Evolutionary conservation across 1,284 basidiomycete species (phyloP), one percentile per base, ranked within the genome.

Genomic region (Rhodofomes roseus): DNA sequence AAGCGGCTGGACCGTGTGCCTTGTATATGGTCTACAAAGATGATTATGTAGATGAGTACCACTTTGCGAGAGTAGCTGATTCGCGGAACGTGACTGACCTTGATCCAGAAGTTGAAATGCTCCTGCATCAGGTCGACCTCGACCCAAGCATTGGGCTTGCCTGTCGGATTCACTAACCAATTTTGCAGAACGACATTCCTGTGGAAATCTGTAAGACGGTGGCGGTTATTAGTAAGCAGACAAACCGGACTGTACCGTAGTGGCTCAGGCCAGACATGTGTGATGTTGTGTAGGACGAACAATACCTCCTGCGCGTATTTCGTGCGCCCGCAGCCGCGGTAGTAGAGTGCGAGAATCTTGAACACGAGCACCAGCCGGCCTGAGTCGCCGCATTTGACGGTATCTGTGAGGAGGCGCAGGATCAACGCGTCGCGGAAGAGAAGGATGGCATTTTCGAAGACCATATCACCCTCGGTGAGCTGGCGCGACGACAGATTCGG

Each of bases 111-210:
- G 55, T 77, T 78, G 51, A 75, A 34, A 55, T 80, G 77, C 56
- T 80, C 77, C 52, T 79, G 77, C 39, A 79, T 50, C 0, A 79
- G 66, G 53, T 80, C 77, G 5, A 75, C 66, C 27, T 73, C 70
- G 0, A 76, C 66, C 53, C 63, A 78, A 0, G 60, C 51, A 36
- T 75, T 69, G 1, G 59, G 56, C 3, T 69, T 65, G 0, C 77
- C 75, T 0, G 73, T 73, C 0, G 73, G 70, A 61, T 77, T 77
- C 1, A 77, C 58, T 0, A 78, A 66, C 75, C 76, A 77, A 56
- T 78, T 78, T 11, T 76, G 70, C 2, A 77, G 44, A 0, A 77
- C 66, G 34, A 74, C 63, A 4, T 69, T 44, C 0, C 74, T 76
- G 36, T n/a, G 12, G 16, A 37, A n/a, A n/a, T 37, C 2, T 14